A percentile compares a stretch with the other conserved stretches of the same genome.
Evolutionary conservation across 2,329 filamentous ascomycete species (phyloP).

Genomic region (Cytospora mali): DNA sequence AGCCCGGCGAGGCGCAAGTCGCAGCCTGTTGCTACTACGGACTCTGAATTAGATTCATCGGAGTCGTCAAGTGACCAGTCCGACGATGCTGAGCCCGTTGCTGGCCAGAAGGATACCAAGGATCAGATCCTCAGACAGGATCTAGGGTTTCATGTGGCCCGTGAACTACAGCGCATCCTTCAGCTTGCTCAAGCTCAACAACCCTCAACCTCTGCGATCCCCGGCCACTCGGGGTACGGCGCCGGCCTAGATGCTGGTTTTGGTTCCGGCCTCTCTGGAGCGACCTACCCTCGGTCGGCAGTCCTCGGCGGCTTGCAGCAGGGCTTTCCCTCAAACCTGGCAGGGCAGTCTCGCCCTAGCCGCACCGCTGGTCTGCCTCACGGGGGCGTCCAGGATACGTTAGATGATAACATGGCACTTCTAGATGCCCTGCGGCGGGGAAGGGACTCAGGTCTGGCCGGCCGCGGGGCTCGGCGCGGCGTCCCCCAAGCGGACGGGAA

Average conservation of each 20-base stretch:
- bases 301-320: not conserved
- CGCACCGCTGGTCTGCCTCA: not conserved
- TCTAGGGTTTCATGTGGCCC: not conserved
- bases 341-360: not conserved
- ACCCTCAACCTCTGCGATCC: not conserved
- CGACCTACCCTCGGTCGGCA: not conserved
- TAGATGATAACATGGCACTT: not conserved
- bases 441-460: too few species aligned
- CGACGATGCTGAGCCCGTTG: not conserved
- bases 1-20: not conserved
- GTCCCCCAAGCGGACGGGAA: not conserved
- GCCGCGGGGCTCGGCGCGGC: not conserved
- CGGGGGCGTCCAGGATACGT: not conserved
- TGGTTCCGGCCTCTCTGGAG: not conserved
- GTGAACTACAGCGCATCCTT: slow-evolving; percentile 11
- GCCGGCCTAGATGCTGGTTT: not conserved
- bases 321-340: not conserved
- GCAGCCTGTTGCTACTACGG: not conserved
- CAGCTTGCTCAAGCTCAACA: slow-evolving; percentile 15
- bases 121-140: not conserved
- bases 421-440: not conserved
- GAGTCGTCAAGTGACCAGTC: not conserved
- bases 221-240: not conserved
- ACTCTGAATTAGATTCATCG: slow-evolving; percentile 7
- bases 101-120: not conserved